Base-by-base conservation (phyloP, 2,329 filamentous ascomycete genomes). In the Trichoderma sp. region DNA sequence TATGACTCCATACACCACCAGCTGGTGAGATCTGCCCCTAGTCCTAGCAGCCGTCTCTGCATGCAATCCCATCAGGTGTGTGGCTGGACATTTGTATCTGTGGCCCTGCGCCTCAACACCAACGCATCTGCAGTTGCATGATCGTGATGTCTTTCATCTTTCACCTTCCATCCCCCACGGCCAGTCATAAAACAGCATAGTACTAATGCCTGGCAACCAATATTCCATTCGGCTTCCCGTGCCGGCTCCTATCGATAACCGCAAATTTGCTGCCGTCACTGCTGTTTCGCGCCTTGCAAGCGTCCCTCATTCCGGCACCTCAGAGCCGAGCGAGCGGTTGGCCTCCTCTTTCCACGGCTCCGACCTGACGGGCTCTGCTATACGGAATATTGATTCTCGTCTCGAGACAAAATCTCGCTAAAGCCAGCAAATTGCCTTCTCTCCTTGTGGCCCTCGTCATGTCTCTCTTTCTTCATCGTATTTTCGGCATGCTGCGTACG, bases 321-420 rank as follows among this genome's bases (percentile, higher is more conserved):
- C 36, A 69, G 17, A 62, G 66, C 66, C 66, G 66, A 69, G 28
- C n/a, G 30, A 69, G 28, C n/a, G 43, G 17, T 43, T 26, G 55
- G 55, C 26, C 36, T 47, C 36, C 28, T 55, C 47, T 68, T 53
- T 28, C 65, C 57, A 69, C 39, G n/a, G 57, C 34, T 50, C 66
- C 66, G 66, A 61, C 66, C 43, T 68, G 55, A n/a, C 36, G 55
- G 55, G 66, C 66, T 68, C 53, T 43, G 66, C 66, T 68, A n/a
- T 43, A 43, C 32, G 64, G 50, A 32, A 53, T 43, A 43, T 57
- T 15, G 39, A 20, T 50, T 32, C 57, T 61, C 55, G 55, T 57
- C 55, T 47, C 23, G 55, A 59, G n/a, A n/a, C 36, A 20, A 36
- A 50, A 53, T 62, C 30, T 69, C 66, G 30, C 47, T 62, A 50